A percentile compares a stretch with the other conserved stretches of the same genome.
phyloP scores from a whole-genome alignment of 2,329 filamentous ascomycete species.

The Microcera coccophila region DNA sequence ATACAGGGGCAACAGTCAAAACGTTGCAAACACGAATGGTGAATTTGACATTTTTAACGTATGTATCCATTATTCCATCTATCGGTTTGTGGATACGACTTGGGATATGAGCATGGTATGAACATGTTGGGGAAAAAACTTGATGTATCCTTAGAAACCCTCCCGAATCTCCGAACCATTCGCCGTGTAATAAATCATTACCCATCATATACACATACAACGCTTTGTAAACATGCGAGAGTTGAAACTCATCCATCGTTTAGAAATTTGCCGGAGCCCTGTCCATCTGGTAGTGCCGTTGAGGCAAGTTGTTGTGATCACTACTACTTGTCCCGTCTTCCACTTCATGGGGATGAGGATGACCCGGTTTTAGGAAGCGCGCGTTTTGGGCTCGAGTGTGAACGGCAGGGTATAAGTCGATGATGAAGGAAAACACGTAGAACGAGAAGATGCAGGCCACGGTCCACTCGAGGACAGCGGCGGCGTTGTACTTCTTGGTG shows the following conservation, averaged over 20 bases:
- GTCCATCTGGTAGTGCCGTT: neutral
- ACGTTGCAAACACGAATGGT: too few relatives aligned
- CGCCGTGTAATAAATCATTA: too few relatives aligned
- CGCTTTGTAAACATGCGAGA: neutral
- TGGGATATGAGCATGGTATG: too few relatives aligned
- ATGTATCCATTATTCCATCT: too few relatives aligned
- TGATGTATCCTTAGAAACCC: too few relatives aligned
- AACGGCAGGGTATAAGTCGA: slow-evolving; percentile 80
- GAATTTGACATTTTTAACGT: too few relatives aligned
- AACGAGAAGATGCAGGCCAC: slow-evolving; percentile 83
- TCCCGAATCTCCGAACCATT: too few relatives aligned
- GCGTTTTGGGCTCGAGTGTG: slow-evolving; percentile 45
- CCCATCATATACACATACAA: neutral
- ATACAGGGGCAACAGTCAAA: too few relatives aligned
- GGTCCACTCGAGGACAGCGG: slow-evolving; percentile 74
- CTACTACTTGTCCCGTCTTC: slow-evolving; percentile 15
- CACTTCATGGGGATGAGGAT: slow-evolving; percentile 15
- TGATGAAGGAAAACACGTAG: slow-evolving; percentile 80
- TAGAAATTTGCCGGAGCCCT: slow-evolving; percentile 1
- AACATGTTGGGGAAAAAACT: too few relatives aligned
- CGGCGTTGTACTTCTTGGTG: slow-evolving; percentile 53
- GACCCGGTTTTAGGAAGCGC: slow-evolving; percentile 28
- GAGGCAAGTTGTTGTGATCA: neutral
- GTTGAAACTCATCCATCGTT: neutral
- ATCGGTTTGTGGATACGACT: too few relatives aligned